These are phyloP conservation scores for Pseudocercospora pini-densiflorae DNA, from an alignment of 2,329 filamentous ascomycete species.

Conservation along the genomic window DNA sequence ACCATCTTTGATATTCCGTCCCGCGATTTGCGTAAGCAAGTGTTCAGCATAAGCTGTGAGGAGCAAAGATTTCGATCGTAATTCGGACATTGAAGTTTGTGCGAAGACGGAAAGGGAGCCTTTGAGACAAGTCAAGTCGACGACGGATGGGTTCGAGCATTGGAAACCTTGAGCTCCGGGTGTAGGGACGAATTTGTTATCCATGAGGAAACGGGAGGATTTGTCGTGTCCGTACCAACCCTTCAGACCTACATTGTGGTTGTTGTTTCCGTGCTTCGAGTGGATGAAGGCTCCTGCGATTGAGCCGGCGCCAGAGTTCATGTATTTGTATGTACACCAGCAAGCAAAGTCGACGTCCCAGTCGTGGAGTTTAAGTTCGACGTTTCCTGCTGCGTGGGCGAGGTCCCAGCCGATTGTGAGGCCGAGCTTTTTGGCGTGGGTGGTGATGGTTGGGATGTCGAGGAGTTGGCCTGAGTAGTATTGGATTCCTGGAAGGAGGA, in stretches of 20 bases:
- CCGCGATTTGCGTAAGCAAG: constrained; percentile 53
- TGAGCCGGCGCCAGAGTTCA: constrained; percentile 83
- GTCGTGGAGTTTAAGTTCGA: constrained; percentile 77
- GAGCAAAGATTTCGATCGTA: constrained; percentile 72
- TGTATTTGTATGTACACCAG: constrained; percentile 96
- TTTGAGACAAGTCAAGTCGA: constrained; percentile 74
- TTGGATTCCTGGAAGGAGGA: constrained; percentile 85
- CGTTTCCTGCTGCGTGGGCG: constrained; percentile 84
- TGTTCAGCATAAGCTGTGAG: constrained; percentile 79
- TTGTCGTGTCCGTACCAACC: constrained; percentile 91
- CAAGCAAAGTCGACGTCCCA: constrained; percentile 91
- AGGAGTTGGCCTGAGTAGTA: constrained; percentile 91
- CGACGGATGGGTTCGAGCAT: constrained; percentile 78
- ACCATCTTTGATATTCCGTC: constrained; percentile 24
- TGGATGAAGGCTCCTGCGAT: constrained; percentile 85
- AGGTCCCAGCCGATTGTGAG: constrained; percentile 85
- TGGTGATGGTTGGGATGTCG: constrained; percentile 79
- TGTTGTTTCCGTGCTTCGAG: constrained; percentile 68
- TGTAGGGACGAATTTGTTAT: constrained; percentile 76
- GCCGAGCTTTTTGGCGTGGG: constrained; percentile 70
- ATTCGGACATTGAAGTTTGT: constrained; percentile 68
- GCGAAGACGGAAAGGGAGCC: constrained; percentile 75
- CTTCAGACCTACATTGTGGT: constrained; percentile 51
- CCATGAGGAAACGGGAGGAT: constrained; percentile 77
- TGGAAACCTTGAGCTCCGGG: constrained; percentile 80